These are phyloP conservation scores for Porodaedalea pini DNA, from an alignment of 1,284 basidiomycete species.

Conservation along the genomic window DNA sequence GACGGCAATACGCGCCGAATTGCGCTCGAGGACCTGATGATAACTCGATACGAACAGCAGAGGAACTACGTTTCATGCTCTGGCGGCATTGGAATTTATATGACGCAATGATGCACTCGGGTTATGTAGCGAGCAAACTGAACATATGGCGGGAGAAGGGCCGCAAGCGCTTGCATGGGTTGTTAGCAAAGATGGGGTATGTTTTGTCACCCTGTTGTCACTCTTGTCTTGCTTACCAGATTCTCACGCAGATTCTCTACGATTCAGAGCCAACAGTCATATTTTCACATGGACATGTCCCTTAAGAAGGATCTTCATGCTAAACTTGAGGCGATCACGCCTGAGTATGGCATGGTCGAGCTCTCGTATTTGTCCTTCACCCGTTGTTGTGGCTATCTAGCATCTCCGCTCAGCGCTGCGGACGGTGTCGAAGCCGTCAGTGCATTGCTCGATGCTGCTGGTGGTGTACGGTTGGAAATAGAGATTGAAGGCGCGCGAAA, in stretches of 20 bases:
- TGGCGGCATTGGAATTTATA: slow-evolving; percentile 98
- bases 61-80: slow-evolving; percentile 90
- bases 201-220: slow-evolving; percentile 22
- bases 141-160: slow-evolving; percentile 97
- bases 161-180: slow-evolving; percentile 81
- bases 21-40: slow-evolving; percentile 68
- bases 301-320: slow-evolving; percentile 80
- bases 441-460: slow-evolving; percentile 88
- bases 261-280: slow-evolving; percentile 89
- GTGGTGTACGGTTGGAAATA: slow-evolving; percentile 85
- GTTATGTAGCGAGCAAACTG: slow-evolving; percentile 92
- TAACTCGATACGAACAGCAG: slow-evolving; percentile 70
- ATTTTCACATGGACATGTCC: slow-evolving; percentile 94
- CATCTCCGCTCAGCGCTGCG: slow-evolving; percentile 83
- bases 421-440: slow-evolving; percentile 91
- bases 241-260: slow-evolving; percentile 75
- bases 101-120: slow-evolving; percentile 96
- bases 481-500: slow-evolving; percentile 80
- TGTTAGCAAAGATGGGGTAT: slow-evolving; percentile 99
- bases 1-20: slow-evolving; percentile 41
- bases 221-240: background rate
- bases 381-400: slow-evolving; percentile 85
- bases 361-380: slow-evolving; percentile 92
- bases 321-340: slow-evolving; percentile 87
- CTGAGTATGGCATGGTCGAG: slow-evolving; percentile 96